Evolutionary conservation across 2,329 filamentous ascomycete genomes (phyloP), one percentile per base, ranked within the genome.

Genomic region (Sarocladium brachiariae): DNA sequence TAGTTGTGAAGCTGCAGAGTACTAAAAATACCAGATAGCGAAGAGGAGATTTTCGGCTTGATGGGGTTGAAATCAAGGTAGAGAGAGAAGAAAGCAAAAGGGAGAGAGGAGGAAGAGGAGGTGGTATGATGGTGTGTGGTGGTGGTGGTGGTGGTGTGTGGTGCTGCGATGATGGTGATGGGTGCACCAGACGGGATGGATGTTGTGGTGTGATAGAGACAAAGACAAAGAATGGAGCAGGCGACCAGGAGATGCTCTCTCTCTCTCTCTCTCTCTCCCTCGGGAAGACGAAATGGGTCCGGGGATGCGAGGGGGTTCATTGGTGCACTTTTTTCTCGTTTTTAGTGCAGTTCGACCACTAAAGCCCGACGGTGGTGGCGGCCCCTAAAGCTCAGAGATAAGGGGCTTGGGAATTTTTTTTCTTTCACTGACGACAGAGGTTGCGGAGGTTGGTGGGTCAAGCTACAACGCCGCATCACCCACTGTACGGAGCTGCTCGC

Each of bases 121-220:
- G 21, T 25, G 39, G 39, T 45, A 19, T 27, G 39, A 23, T 25
- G 35, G 25, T 11, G 24, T 27, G 14, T 6, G 6, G 34, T 37
- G 34, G 34, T 37, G 13, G 34, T 37, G 13, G 34, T 37, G 27
- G 27, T 25, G 23, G 3, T 5, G 21, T 45, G 39, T 21, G 35
- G 16, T 43, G 39, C 19, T 47, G 23, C 21, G 39, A 45, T 25
- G 39, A 23, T 45, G 39, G 21, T 30, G 43, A 47, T 47, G 43
- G 43, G 24, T n/a, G 24, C n/a, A 33, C 33, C 14, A n/a, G 8
- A n/a, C n/a, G 7, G 19, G 25, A 19, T 33, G 43, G n/a, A n/a
- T n/a, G n/a, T n/a, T n/a, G n/a, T n/a, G n/a, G n/a, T n/a, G n/a
- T n/a, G n/a, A n/a, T n/a, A n/a, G n/a, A n/a, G n/a, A n/a, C n/a